Evolutionary conservation across 176 grass and related monocot genomes (phyloP).

Genomic region (Zoysia pacifica): DNA sequence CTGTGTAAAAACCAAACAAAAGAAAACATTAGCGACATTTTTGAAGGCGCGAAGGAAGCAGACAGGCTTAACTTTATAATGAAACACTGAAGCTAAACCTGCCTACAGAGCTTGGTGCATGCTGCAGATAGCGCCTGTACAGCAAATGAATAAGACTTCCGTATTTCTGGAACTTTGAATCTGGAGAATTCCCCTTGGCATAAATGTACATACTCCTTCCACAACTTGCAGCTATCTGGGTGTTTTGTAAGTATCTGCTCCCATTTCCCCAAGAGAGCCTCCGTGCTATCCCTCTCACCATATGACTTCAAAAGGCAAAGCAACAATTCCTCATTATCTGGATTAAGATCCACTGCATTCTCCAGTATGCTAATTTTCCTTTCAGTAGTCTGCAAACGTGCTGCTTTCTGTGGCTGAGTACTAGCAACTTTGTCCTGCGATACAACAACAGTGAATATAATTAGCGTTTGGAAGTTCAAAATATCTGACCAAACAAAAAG

Average conservation of each 20-base stretch:
- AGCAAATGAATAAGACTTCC: conserved; percentile 73
- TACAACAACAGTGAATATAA: conserved; percentile 23
- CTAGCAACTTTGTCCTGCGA: conserved; percentile 83
- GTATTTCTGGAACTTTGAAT: conserved; percentile 87
- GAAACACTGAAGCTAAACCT: conserved; percentile 65
- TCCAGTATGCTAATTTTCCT: conserved; percentile 98
- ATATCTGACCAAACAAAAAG: neutral
- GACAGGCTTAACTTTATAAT: conserved; percentile 26
- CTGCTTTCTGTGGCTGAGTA: conserved; percentile 77
- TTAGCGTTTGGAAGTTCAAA: conserved; percentile 16
- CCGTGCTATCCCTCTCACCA: conserved; percentile 69
- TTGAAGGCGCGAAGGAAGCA: neutral
- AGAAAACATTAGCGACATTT: conserved; percentile 24
- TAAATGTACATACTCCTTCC: conserved; percentile 92
- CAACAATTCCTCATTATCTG: conserved; percentile 80
- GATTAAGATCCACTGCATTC: conserved; percentile 84
- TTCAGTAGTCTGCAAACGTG: conserved; percentile 78
- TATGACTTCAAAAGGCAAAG: conserved; percentile 85
- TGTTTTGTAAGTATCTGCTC: conserved; percentile 74
- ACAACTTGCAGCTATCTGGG: conserved; percentile 79
- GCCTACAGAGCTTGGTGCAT: conserved; percentile 85
- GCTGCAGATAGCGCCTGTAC: conserved; percentile 77
- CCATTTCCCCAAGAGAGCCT: conserved; percentile 69
- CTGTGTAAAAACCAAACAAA: conserved; percentile 41
- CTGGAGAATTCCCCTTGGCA: conserved; percentile 89